Percentiles rank a stretch among this genome's conserved stretches.
phyloP scores from a whole-genome alignment of 768 basidiomycete genomes.

The Tricholoma furcatifolium region DNA sequence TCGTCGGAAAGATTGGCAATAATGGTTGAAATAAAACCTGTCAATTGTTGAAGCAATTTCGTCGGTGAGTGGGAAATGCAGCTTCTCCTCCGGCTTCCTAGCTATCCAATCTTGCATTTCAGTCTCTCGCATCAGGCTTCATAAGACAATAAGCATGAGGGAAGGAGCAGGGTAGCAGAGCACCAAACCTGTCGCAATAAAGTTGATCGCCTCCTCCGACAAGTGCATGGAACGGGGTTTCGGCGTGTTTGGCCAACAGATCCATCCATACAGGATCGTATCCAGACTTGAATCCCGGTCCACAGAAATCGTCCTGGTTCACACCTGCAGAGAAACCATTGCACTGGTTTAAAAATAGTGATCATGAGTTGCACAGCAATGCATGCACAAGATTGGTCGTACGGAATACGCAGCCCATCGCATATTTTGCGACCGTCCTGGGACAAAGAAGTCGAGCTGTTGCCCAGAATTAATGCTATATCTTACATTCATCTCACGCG shows the following conservation, averaged over 20 bases:
- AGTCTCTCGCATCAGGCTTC: constrained; percentile 79
- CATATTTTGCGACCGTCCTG: constrained; percentile 80
- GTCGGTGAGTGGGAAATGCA: constrained; percentile 55
- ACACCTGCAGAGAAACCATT: constrained; percentile 90
- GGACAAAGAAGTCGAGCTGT: constrained; percentile 78
- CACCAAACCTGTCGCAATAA: constrained; percentile 73
- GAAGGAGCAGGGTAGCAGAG: background rate
- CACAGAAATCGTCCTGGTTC: constrained; percentile 83
- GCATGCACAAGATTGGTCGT: constrained; percentile 22
- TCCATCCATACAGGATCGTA: constrained; percentile 95
- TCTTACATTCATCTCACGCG: constrained; percentile 69
- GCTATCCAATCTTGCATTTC: constrained; percentile 87
- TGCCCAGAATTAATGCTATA: constrained; percentile 86
- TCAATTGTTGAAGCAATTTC: constrained; percentile 80
- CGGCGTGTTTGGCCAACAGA: constrained; percentile 78
- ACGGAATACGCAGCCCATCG: constrained; percentile 89
- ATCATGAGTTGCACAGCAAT: background rate
- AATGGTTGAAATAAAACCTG: constrained; percentile 88
- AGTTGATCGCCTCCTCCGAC: constrained; percentile 95
- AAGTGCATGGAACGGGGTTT: constrained; percentile 83
- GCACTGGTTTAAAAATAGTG: constrained; percentile 45
- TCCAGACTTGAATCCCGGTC: constrained; percentile 76
- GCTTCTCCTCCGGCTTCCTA: constrained; percentile 58
- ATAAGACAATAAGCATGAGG: background rate
- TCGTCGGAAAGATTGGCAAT: constrained; percentile 81